Percentiles rank a stretch among this genome's conserved stretches.
These are phyloP conservation scores for Capronia americana DNA, from an alignment of 2,329 filamentous ascomycete species.

Conservation along the genomic window DNA sequence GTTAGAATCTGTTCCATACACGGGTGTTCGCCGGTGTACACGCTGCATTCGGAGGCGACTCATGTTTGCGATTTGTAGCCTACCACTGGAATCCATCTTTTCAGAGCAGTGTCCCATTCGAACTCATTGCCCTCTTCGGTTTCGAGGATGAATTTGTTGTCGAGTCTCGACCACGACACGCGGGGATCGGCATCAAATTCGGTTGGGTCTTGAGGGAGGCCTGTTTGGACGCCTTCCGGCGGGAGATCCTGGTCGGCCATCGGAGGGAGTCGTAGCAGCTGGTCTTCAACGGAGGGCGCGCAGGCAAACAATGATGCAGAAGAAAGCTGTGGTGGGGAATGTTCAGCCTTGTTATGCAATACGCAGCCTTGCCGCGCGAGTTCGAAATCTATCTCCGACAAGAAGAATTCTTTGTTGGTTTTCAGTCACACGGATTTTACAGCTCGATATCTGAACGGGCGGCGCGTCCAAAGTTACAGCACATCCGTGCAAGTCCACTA, in stretches of 20 bases:
- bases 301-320: background rate
- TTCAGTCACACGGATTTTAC: background rate
- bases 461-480: background rate
- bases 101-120: conserved; percentile 74
- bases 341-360: conserved; percentile 2
- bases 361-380: background rate
- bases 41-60: conserved; percentile 28
- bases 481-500: background rate
- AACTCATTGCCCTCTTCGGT: conserved; percentile 84
- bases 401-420: background rate
- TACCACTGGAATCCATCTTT: conserved; percentile 76
- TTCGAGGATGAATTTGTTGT: conserved; percentile 82
- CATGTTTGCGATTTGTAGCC: conserved; percentile 37
- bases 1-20: conserved; percentile 37
- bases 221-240: conserved; percentile 30
- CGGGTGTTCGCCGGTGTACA: conserved; percentile 27
- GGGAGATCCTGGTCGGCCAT: conserved; percentile 33
- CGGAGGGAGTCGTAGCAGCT: background rate
- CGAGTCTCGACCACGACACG: conserved; percentile 83
- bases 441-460: background rate
- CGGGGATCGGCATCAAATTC: conserved; percentile 79
- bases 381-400: background rate
- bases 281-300: background rate
- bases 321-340: conserved; percentile 2
- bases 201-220: conserved; percentile 62